These are phyloP conservation scores for Emydomyces testavorans DNA, from an alignment of 2,329 filamentous ascomycete genomes.

Conservation along the genomic window DNA sequence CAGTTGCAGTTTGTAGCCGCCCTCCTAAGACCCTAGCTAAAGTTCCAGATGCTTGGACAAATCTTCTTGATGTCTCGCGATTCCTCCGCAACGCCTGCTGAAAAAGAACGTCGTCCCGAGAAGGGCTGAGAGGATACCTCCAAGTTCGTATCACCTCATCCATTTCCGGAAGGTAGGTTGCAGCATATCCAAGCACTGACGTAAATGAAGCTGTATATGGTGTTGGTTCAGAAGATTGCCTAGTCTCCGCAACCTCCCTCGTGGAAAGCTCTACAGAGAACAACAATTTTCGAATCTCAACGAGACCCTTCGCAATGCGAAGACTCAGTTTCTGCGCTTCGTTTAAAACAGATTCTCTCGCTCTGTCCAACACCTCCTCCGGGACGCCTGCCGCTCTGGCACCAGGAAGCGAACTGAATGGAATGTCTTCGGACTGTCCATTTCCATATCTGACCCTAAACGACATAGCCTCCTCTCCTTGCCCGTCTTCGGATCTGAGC, in stretches of 20 bases:
- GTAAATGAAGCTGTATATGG: slow-evolving; percentile 33
- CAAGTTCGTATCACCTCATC: slow-evolving; percentile 45
- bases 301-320: slow-evolving; percentile 44
- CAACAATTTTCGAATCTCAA: slow-evolving; percentile 45
- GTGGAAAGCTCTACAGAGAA: slow-evolving; percentile 40
- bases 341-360: slow-evolving; percentile 39
- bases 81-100: slow-evolving; percentile 47
- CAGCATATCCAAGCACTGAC: slow-evolving; percentile 33
- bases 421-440: slow-evolving; percentile 49
- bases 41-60: slow-evolving; percentile 51
- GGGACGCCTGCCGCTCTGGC: slow-evolving; percentile 22
- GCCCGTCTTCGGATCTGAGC: slow-evolving; percentile 35
- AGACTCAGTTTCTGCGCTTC: slow-evolving; percentile 44
- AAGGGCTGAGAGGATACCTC: slow-evolving; percentile 49
- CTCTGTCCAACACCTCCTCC: slow-evolving; percentile 28
- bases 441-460: slow-evolving; percentile 49
- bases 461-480: slow-evolving; percentile 36
- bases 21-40: slow-evolving; percentile 47
- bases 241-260: slow-evolving; percentile 24
- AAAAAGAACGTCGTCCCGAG: slow-evolving; percentile 40
- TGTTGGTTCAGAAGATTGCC: slow-evolving; percentile 22
- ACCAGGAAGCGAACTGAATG: slow-evolving; percentile 30
- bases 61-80: slow-evolving; percentile 47
- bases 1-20: slow-evolving; percentile 36
- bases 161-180: slow-evolving; percentile 44